Evolutionary conservation across 768 basidiomycete genomes (phyloP).

Genomic region (Mycena metata): DNA sequence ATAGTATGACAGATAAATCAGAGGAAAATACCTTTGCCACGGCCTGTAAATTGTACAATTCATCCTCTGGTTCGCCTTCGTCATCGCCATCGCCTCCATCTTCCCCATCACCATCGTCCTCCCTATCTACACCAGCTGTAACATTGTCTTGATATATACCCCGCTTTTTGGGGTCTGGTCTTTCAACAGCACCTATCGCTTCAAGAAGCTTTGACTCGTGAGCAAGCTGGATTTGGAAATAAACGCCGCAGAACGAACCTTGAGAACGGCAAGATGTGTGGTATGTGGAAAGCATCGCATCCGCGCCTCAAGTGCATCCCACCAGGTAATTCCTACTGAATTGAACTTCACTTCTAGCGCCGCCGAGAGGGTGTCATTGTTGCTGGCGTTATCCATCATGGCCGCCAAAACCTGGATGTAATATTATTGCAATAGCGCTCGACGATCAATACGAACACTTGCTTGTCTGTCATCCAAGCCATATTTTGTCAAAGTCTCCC

Average conservation of each 20-base stretch:
- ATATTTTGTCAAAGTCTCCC: conserved; percentile 34
- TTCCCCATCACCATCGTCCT: conserved; percentile 20
- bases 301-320: conserved; percentile 26
- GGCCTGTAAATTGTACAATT: background rate
- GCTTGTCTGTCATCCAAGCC: conserved; percentile 22
- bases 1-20: background rate
- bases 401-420: conserved; percentile 36
- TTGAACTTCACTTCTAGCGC: conserved; percentile 16
- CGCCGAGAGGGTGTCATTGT: conserved; percentile 41
- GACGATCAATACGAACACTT: background rate
- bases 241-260: conserved; percentile 24
- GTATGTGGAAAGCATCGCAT: conserved; percentile 43
- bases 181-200: conserved; percentile 45
- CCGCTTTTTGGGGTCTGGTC: conserved; percentile 37
- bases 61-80: background rate
- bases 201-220: conserved; percentile 46
- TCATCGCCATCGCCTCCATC: background rate
- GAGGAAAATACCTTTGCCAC: background rate
- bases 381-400: conserved; percentile 39
- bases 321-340: conserved; percentile 21
- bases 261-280: conserved; percentile 39
- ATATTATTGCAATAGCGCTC: background rate
- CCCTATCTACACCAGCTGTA: conserved; percentile 26
- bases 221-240: background rate
- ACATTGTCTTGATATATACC: conserved; percentile 43